These are phyloP conservation scores for Trapa bicornis DNA, from an alignment of 345 rosid species.

Conservation along the genomic window DNA sequence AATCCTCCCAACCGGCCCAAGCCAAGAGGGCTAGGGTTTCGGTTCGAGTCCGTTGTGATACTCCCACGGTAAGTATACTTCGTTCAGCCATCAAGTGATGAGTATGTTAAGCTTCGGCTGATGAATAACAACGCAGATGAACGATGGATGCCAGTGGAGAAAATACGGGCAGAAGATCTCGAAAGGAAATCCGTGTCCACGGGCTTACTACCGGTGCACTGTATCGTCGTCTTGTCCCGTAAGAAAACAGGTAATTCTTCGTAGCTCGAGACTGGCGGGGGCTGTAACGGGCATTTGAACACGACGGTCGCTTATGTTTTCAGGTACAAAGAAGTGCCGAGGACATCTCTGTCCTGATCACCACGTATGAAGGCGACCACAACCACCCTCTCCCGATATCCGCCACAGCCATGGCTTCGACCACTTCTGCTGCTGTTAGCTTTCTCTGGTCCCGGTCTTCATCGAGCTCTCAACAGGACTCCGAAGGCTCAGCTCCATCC, in stretches of 20 bases:
- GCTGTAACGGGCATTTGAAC: too few relatives aligned
- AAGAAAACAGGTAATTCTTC: conserved; percentile 56
- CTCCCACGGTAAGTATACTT: conserved; percentile 58
- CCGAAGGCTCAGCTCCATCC: neutral
- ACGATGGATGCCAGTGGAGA: conserved; percentile 96
- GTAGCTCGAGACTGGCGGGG: too few relatives aligned
- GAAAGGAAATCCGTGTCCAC: conserved; percentile 92
- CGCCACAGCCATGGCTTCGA: conserved; percentile 89
- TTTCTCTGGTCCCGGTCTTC: conserved; percentile 36
- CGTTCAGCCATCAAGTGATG: too few relatives aligned
- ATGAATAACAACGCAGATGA: conserved; percentile 32
- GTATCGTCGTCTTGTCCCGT: conserved; percentile 74
- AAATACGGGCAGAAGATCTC: conserved; percentile 91
- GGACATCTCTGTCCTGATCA: conserved; percentile 67
- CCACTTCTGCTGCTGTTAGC: conserved; percentile 80
- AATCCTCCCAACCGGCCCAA: conserved; percentile 36
- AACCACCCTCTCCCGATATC: conserved; percentile 76
- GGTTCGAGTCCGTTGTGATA: conserved; percentile 71
- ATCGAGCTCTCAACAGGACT: neutral
- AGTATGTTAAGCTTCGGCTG: too few relatives aligned
- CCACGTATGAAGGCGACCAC: conserved; percentile 91
- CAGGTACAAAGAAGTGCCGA: conserved; percentile 82
- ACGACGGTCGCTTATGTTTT: neutral
- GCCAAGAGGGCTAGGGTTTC: conserved; percentile 81
- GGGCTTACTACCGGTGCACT: conserved; percentile 91